Evolutionary conservation across 1,284 basidiomycete species (phyloP).

Genomic region (Trametes versicolor): DNA sequence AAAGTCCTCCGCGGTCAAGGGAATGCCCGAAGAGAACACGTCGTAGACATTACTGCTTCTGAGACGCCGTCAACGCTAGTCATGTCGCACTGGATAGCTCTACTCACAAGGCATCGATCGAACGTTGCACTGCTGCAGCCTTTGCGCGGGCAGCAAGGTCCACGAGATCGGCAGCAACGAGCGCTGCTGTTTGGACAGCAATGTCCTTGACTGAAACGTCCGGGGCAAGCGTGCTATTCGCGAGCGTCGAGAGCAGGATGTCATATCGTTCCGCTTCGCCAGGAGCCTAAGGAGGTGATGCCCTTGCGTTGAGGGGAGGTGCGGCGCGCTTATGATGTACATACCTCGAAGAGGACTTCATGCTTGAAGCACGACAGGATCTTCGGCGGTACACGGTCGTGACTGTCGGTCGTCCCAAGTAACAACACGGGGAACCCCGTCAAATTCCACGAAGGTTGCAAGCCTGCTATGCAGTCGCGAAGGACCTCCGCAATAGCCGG

Average conservation of each 20-base stretch:
- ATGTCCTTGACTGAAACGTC: constrained; percentile 83
- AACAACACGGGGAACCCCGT: constrained; percentile 77
- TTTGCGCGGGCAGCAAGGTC: constrained; percentile 76
- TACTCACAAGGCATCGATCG: constrained; percentile 53
- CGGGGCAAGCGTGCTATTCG: constrained; percentile 61
- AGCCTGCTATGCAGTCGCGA: constrained; percentile 71
- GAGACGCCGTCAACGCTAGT: background rate
- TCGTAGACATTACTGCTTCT: constrained; percentile 25
- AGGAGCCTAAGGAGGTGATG: constrained; percentile 67
- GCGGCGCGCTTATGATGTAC: constrained; percentile 19
- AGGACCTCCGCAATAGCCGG: constrained; percentile 69
- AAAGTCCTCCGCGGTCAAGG: constrained; percentile 77
- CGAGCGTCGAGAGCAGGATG: constrained; percentile 67
- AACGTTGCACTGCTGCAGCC: constrained; percentile 67
- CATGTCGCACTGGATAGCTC: background rate
- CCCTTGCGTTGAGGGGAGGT: background rate
- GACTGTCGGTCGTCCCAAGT: constrained; percentile 80
- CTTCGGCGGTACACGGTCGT: constrained; percentile 71
- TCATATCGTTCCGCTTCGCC: constrained; percentile 78
- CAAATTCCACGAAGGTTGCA: constrained; percentile 63
- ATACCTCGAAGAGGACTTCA: constrained; percentile 80
- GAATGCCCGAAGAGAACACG: constrained; percentile 58
- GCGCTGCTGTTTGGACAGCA: constrained; percentile 92
- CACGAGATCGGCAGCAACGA: constrained; percentile 87
- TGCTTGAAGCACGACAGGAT: constrained; percentile 89